phyloP scores from a whole-genome alignment of 129 eudicot genomes.

The Glebionis coronaria region DNA sequence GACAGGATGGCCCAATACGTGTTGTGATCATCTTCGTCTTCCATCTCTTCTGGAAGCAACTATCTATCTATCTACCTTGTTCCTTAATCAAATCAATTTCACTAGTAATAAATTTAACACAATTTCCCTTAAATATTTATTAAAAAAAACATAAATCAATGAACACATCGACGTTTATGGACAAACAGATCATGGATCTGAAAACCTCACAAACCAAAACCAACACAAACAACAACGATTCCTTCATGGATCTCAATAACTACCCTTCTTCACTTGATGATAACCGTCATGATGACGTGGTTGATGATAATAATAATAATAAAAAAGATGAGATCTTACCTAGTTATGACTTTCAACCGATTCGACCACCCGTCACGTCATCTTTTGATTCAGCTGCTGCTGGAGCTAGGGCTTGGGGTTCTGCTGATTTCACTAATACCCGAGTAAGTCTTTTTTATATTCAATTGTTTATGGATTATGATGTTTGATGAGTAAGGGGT shows the following conservation, averaged over 20 bases:
- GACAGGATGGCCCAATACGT: too few relatives aligned
- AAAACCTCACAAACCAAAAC: slow-evolving; percentile 55
- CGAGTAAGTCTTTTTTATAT: slow-evolving; percentile 35
- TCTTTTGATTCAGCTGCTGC: slow-evolving; percentile 37
- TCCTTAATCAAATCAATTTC: too few relatives aligned
- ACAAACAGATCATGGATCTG: slow-evolving; percentile 98
- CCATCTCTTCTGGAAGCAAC: too few relatives aligned
- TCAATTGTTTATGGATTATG: too few relatives aligned
- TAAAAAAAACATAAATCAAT: too few relatives aligned
- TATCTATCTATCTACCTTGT: too few relatives aligned
- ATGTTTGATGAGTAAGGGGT: too few relatives aligned
- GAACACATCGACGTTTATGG: slow-evolving; percentile 86
- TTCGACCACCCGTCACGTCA: slow-evolving; percentile 49
- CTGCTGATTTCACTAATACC: slow-evolving; percentile 38
- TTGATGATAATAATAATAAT: slow-evolving; percentile 14
- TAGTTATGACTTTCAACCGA: slow-evolving; percentile 88
- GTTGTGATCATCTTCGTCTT: too few relatives aligned
- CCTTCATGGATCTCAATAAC: slow-evolving; percentile 61
- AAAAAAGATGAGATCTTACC: slow-evolving; percentile 71
- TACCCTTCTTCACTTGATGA: slow-evolving; percentile 35
- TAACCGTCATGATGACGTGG: slow-evolving; percentile 21
- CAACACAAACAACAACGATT: slow-evolving; percentile 23
- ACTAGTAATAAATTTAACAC: too few relatives aligned
- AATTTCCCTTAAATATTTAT: too few relatives aligned
- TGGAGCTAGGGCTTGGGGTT: slow-evolving; percentile 71